Base-by-base conservation (phyloP, 2,329 filamentous ascomycete genomes). In the Fusarium pseudoanthophilum region DNA sequence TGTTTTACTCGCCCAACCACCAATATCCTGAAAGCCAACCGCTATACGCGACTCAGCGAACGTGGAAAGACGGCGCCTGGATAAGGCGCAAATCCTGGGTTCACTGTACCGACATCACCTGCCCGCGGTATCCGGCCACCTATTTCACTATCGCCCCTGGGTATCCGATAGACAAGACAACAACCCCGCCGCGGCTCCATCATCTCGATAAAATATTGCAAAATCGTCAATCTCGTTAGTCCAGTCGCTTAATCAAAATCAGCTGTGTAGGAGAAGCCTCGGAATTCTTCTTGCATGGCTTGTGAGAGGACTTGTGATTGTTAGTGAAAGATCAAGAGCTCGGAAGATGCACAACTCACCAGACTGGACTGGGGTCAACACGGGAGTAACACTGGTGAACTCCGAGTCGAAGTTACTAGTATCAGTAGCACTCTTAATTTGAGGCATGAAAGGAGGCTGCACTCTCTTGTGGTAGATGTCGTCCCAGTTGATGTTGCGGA, bases 371-470 rank as follows among this genome's bases (percentile, higher is more conserved):
- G 96, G 96, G 36, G 96, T 99, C 76, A 99, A 88, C 65, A 99
- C 96, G 3, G 96, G 96, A 46, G 96, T 99, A 61, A 99, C 96
- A 80, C 95, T 98, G 2, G 96, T 99, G 81, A 99, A 99, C 82
- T 99, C 96, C 52, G 93, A 94, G 82, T 99, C 96, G 83, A 99
- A 99, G 85, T 99, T 99, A 87, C 95, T 98, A n/a, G 96, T 99
- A 85, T 99, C 96, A 48, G 96, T 98, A 14, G 95, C 90, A 81
- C 90, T 97, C 84, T 93, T 96, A 78, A 99, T 97, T 42, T 90
- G 90, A 24, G 96, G 96, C 82, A 95, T 83, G 86, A 98, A 98
- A 2, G 96, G 96, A 60, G 96, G 93, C 60, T 91, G 89, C 26
- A 98, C 91, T 40, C 94, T 90, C 90, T 98, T 99, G 85, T 98